Evolutionary conservation across 257 asterid genomes (phyloP).

Genomic region (Prunella vulgaris): DNA sequence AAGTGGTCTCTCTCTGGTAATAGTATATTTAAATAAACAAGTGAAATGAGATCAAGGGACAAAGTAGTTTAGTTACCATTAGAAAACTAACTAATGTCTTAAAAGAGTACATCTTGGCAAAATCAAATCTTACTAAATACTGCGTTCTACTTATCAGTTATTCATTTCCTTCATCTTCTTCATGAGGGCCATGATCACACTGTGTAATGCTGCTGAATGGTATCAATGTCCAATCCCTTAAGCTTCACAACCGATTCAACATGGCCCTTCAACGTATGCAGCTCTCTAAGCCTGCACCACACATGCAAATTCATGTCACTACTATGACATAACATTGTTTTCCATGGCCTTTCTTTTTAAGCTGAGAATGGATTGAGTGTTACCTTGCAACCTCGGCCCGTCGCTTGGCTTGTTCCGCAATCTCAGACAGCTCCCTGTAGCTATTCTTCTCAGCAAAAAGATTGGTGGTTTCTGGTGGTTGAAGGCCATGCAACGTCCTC

Average conservation of each 20-base stretch:
- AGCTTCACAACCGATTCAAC: constrained; percentile 96
- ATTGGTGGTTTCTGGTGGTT: constrained; percentile 57
- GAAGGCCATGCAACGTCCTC: constrained; percentile 92
- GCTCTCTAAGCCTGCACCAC: constrained; percentile 63
- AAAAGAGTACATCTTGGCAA: constrained; percentile 1
- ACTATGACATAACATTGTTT: not conserved
- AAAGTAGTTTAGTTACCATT: not conserved
- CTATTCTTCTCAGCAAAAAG: constrained; percentile 68
- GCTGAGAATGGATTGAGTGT: not conserved
- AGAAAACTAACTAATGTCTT: not conserved
- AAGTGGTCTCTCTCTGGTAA: not conserved
- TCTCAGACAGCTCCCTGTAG: constrained; percentile 84
- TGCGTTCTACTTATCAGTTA: constrained; percentile 6
- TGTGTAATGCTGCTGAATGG: constrained; percentile 88
- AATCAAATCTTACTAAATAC: constrained; percentile 7
- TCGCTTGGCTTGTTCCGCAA: constrained; percentile 91
- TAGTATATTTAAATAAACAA: not conserved
- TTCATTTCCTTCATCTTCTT: not conserved
- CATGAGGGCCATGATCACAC: constrained; percentile 37
- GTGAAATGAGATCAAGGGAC: not conserved
- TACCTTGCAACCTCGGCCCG: constrained; percentile 94
- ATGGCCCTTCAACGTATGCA: constrained; percentile 89
- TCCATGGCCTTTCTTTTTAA: no score
- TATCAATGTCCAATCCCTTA: constrained; percentile 85
- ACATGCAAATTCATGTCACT: not conserved